Evolutionary conservation across 1,284 basidiomycete genomes (phyloP), one percentile per base, ranked within the genome.

Genomic region (Ganoderma lucidum): DNA sequence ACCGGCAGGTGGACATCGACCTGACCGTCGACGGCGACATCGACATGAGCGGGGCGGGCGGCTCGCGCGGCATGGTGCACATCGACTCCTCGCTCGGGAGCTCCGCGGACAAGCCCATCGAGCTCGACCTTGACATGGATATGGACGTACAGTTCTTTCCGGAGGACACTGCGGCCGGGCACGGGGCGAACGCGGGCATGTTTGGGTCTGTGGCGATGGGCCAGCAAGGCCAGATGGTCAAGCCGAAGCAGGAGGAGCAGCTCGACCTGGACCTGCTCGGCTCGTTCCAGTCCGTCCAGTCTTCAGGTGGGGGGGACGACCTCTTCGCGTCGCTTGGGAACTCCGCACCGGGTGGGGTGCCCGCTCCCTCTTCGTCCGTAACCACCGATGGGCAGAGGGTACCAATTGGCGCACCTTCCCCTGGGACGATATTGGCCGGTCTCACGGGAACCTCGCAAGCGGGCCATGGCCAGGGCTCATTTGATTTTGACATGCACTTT

Each of bases 81-180:
- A 75, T 82, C 63, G 77, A 81, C 67, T 69, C 83, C 64, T 66
- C 80, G 23, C 75, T 87, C 30, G 90, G 92, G 9, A 88, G 80
- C 75, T 91, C 90, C 6, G 91, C 87, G 0, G 92, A 94, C 77
- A 92, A 92, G 75, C 92, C 93, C 15, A 94, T 94, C 68, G 93
- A 93, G 76, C 84, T 94, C 15, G 92, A 94, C 77, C 75, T 93
- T 60, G 92, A 93, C 66, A 88, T 93, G 79, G 90, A 92, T 67
- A 87, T 91, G 67, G 87, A 90, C 55, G 72, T 81, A 64, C 44
- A 60, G 42, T 71, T 70, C 70, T 81, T 81, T 64, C 75, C 73
- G 6, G 73, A 76, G 42, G 58, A n/a, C 17, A 2, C 63, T 3
- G 59, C 6, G 19, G 60, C 32, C 35, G 67, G 37, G 3, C 6